Evolutionary conservation across 139 green algal species (phyloP).

Genomic region (Klebsormidium nitens): DNA sequence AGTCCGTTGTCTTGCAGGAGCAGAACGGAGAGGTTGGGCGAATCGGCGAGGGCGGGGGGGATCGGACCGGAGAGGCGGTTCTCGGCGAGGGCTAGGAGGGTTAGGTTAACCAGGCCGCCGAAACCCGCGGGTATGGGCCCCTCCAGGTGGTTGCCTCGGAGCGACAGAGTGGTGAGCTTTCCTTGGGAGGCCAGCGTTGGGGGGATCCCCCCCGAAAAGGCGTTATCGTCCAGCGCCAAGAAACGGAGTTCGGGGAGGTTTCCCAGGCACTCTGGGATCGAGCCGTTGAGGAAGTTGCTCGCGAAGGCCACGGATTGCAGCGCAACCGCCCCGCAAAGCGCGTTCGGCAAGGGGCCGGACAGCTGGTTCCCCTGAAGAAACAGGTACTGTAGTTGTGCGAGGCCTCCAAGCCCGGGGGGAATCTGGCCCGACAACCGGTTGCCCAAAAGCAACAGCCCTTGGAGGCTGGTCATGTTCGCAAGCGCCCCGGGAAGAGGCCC

Average conservation of each 20-base stretch:
- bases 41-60: not conserved
- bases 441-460: too few relatives aligned
- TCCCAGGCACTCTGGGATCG: constrained; percentile 4
- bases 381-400: too few relatives aligned
- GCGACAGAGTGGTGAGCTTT: not conserved
- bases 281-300: constrained; percentile 10
- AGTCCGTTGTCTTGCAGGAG: too few relatives aligned
- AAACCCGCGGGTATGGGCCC: not conserved
- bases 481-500: too few relatives aligned
- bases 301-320: not conserved
- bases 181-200: not conserved
- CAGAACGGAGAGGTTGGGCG: not conserved
- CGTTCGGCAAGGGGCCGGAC: not conserved
- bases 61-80: constrained; percentile 6
- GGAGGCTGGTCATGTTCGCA: too few relatives aligned
- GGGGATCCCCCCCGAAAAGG: not conserved
- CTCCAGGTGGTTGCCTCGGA: not conserved
- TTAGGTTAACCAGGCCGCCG: not conserved
- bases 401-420: too few relatives aligned
- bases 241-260: not conserved
- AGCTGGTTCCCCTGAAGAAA: constrained; percentile 2
- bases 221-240: constrained; percentile 1
- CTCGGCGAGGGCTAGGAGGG: not conserved
- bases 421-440: too few relatives aligned
- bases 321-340: not conserved